A percentile compares a stretch with the other conserved stretches of the same genome.
Conservation (phyloP, 371 early-diverging fungal genomes). For the Phascolomyces articulosus region DNA sequence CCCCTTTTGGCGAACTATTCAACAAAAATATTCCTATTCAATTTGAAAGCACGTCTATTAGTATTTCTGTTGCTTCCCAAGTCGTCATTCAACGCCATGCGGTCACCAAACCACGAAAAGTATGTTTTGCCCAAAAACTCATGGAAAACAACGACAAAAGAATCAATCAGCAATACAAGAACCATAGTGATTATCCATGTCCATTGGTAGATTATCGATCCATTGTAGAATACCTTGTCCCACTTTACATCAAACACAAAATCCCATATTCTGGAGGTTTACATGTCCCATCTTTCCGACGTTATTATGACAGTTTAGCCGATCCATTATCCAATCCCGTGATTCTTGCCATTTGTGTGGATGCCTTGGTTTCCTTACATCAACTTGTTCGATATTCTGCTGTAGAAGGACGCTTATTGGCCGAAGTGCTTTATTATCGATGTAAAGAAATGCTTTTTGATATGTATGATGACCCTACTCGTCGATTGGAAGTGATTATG, state of each 20-base stretch:
- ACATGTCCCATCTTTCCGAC: slow-evolving; percentile 9
- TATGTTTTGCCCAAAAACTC: neutral
- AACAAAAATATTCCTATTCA: neutral
- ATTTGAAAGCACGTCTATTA: slow-evolving; percentile 7
- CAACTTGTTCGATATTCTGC: neutral
- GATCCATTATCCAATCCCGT: slow-evolving; percentile 16
- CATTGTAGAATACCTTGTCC: slow-evolving; percentile 3
- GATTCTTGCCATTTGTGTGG: slow-evolving; percentile 18
- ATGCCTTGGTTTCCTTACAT: neutral
- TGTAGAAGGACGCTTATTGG: slow-evolving; percentile 10
- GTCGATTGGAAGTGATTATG: slow-evolving; percentile 15
- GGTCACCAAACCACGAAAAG: neutral
- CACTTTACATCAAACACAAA: neutral
- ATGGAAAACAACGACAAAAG: neutral
- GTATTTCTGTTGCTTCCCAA: neutral
- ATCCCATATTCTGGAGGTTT: neutral
- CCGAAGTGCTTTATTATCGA: slow-evolving; percentile 17
- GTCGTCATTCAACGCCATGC: neutral
- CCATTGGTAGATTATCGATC: slow-evolving; percentile 1
- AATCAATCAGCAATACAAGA: neutral
- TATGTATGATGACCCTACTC: slow-evolving; percentile 22
- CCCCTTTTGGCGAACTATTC: slow-evolving; percentile 16
- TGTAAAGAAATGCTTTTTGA: slow-evolving; percentile 13
- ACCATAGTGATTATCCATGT: neutral
- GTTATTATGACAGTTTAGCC: neutral